Percentiles rank a stretch among this genome's conserved stretches.
Evolutionary conservation across 2,329 filamentous ascomycete species (phyloP).

Genomic region (Cordyceps cicadae): DNA sequence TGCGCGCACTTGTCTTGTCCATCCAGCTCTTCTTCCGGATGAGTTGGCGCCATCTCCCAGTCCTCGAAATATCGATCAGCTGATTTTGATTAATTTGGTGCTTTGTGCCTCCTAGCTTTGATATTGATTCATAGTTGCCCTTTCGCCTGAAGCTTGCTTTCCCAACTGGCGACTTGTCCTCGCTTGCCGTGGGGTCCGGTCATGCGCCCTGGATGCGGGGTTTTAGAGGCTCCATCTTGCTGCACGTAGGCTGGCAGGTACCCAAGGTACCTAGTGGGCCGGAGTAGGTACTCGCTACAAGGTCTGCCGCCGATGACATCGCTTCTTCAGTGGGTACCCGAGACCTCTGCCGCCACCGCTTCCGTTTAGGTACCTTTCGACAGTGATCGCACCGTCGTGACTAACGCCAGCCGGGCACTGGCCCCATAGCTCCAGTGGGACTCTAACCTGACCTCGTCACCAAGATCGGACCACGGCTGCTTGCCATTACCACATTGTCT

Average conservation of each 20-base stretch:
- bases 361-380: background rate
- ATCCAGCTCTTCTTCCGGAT: background rate
- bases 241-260: background rate
- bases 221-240: conserved; percentile 5
- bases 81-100: background rate
- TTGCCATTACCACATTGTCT: conserved; percentile 1
- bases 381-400: conserved; percentile 6
- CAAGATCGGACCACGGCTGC: conserved; percentile 11
- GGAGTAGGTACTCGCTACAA: conserved; percentile 1
- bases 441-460: conserved; percentile 12
- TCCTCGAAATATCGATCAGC: background rate
- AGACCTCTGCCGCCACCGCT: background rate
- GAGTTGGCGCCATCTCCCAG: background rate
- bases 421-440: conserved; percentile 8
- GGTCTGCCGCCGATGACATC: background rate
- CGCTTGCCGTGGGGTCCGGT: conserved; percentile 5
- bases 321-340: background rate
- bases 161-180: background rate
- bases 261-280: background rate
- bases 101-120: background rate
- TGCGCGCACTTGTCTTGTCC: background rate
- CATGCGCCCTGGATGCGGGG: conserved; percentile 11
- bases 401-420: conserved; percentile 4
- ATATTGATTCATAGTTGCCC: background rate
- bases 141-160: background rate